Evolutionary conservation across 2,329 filamentous ascomycete species (phyloP).

Genomic region (Fusarium decemcellulare): DNA sequence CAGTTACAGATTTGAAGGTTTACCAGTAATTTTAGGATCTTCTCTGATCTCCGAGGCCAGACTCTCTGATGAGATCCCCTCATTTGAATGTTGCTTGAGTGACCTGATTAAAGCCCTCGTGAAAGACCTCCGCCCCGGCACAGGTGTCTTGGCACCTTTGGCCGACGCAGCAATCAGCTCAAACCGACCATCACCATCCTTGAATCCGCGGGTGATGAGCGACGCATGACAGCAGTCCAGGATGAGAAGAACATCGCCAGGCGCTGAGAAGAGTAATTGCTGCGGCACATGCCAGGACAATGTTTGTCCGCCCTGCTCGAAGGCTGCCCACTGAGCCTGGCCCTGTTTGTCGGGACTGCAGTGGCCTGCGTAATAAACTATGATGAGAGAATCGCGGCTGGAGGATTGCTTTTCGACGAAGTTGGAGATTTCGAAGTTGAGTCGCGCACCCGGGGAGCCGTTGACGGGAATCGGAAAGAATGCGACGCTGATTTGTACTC

Average conservation of each 20-base stretch:
- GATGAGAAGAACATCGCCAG: neutral
- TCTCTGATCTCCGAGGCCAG: neutral
- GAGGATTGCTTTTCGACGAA: neutral
- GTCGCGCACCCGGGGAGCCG: neutral
- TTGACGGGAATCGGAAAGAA: neutral
- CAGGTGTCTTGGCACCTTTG: neutral
- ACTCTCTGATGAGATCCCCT: neutral
- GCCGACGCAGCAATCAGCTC: neutral
- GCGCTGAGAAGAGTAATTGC: neutral
- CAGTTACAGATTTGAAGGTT: neutral
- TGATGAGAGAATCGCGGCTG: neutral
- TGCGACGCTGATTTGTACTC: neutral
- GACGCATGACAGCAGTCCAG: neutral
- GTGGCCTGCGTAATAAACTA: neutral
- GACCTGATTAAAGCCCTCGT: neutral
- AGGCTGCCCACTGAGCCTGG: neutral
- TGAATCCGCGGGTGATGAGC: neutral
- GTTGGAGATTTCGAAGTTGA: neutral
- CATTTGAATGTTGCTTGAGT: neutral
- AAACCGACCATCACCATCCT: neutral
- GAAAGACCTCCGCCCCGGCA: neutral
- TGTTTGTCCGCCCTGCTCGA: neutral
- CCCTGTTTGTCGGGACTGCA: neutral
- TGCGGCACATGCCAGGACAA: neutral
- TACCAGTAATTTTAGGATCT: neutral